A percentile compares a stretch with the other conserved stretches of the same genome.
These are phyloP conservation scores for Yarrowia porcina DNA, from an alignment of 805 yeast genomes.

Conservation along the genomic window DNA sequence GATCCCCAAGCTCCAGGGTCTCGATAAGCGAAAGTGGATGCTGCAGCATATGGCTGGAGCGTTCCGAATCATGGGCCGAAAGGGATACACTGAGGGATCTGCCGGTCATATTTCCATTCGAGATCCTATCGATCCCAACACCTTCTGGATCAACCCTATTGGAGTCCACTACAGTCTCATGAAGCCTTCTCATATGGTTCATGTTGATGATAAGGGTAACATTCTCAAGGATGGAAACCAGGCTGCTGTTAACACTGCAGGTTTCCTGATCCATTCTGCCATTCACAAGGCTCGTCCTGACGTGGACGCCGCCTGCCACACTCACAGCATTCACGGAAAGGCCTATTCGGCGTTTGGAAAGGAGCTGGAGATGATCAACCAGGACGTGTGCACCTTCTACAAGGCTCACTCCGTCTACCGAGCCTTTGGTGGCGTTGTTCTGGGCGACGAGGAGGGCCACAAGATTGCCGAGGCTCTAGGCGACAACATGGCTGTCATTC, in stretches of 20 bases:
- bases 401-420: slow-evolving; percentile 61
- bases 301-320: slow-evolving; percentile 68
- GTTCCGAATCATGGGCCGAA: slow-evolving; percentile 76
- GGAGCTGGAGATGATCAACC: slow-evolving; percentile 74
- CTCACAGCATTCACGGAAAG: slow-evolving; percentile 63
- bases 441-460: slow-evolving; percentile 61
- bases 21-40: slow-evolving; percentile 50
- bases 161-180: slow-evolving; percentile 68
- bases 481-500: slow-evolving; percentile 53
- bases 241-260: slow-evolving; percentile 61
- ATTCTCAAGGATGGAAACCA: slow-evolving; percentile 58
- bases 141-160: slow-evolving; percentile 88
- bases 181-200: slow-evolving; percentile 61
- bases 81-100: slow-evolving; percentile 69
- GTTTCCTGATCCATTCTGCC: slow-evolving; percentile 67
- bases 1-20: slow-evolving; percentile 51
- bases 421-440: slow-evolving; percentile 76
- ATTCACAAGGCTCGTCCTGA: slow-evolving; percentile 67
- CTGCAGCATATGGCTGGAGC: slow-evolving; percentile 79
- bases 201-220: slow-evolving; percentile 59
- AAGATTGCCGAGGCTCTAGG: slow-evolving; percentile 62
- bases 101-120: slow-evolving; percentile 86
- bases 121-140: slow-evolving; percentile 75
- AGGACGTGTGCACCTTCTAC: slow-evolving; percentile 69
- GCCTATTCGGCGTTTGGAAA: slow-evolving; percentile 63